A percentile compares a stretch with the other conserved stretches of the same genome.
Conservation (phyloP, 352 stramenopile genomes). For the Pythium oligandrum region DNA sequence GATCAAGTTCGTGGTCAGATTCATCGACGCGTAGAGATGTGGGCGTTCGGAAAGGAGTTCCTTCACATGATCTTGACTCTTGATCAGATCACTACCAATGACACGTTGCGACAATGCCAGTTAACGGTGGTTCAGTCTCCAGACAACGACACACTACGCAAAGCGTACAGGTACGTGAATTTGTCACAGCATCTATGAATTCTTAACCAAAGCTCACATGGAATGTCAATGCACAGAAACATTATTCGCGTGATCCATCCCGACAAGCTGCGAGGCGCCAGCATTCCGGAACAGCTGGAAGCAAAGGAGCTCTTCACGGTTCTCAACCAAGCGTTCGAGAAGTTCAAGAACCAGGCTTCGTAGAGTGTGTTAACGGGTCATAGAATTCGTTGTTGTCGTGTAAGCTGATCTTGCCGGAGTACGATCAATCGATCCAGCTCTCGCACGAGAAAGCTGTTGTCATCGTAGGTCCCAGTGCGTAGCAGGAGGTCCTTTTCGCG, state of each 20-base stretch:
- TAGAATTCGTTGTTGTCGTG: constrained; percentile 2
- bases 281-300: constrained; percentile 75
- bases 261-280: constrained; percentile 77
- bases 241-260: constrained; percentile 86
- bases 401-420: constrained; percentile 14
- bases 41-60: constrained; percentile 79
- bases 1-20: constrained; percentile 75
- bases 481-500: constrained; percentile 56
- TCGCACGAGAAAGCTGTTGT: constrained; percentile 55
- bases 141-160: constrained; percentile 76
- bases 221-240: constrained; percentile 31
- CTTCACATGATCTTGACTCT: constrained; percentile 82
- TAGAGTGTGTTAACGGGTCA: neutral
- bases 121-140: constrained; percentile 76
- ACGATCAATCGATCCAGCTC: constrained; percentile 64
- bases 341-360: constrained; percentile 57
- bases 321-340: constrained; percentile 85
- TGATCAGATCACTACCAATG: constrained; percentile 72
- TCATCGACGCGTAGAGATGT: constrained; percentile 73
- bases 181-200: neutral
- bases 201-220: too few species aligned
- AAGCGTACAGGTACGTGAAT: constrained; percentile 62
- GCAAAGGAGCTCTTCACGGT: constrained; percentile 86
- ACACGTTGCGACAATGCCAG: constrained; percentile 70
- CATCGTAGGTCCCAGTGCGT: constrained; percentile 50